Conservation (phyloP, 805 yeast species). For the Jamesozyma lodderae region DNA sequence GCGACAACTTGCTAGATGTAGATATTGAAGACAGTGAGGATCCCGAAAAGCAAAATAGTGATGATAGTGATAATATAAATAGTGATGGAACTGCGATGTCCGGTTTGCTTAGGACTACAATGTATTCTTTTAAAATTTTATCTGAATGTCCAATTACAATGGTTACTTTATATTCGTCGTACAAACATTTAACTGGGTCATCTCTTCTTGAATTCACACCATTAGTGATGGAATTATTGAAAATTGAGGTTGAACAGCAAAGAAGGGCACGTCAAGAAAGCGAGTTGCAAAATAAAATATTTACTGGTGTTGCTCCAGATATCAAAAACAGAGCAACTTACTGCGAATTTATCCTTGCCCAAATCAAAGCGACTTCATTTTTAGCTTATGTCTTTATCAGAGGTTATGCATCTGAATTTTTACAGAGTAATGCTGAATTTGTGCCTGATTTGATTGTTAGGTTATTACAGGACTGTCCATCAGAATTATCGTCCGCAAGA, state of each 20-base stretch:
- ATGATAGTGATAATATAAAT: neutral
- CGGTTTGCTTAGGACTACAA: constrained; percentile 53
- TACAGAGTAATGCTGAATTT: constrained; percentile 44
- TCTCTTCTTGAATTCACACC: constrained; percentile 76
- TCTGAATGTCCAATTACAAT: constrained; percentile 96
- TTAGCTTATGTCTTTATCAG: constrained; percentile 86
- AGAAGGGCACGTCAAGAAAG: constrained; percentile 51
- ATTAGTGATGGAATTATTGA: constrained; percentile 62
- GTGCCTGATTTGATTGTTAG: constrained; percentile 86
- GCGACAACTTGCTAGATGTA: constrained; percentile 5
- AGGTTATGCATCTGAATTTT: constrained; percentile 61
- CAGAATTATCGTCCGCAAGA: constrained; percentile 82
- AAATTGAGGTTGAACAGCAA: constrained; percentile 77
- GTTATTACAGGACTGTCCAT: constrained; percentile 88
- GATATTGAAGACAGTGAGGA: constrained; percentile 5
- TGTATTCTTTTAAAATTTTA: constrained; percentile 79
- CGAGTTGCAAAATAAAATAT: constrained; percentile 46
- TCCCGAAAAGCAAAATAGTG: neutral
- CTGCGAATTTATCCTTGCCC: constrained; percentile 84
- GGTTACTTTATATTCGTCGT: constrained; percentile 84
- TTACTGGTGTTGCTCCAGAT: constrained; percentile 64
- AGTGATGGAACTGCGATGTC: constrained; percentile 1
- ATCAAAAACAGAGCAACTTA: constrained; percentile 70
- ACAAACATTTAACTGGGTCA: constrained; percentile 62
- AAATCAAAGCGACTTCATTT: constrained; percentile 92